phyloP scores from a whole-genome alignment of 352 stramenopile genomes.

The Phytophthora pisi region DNA sequence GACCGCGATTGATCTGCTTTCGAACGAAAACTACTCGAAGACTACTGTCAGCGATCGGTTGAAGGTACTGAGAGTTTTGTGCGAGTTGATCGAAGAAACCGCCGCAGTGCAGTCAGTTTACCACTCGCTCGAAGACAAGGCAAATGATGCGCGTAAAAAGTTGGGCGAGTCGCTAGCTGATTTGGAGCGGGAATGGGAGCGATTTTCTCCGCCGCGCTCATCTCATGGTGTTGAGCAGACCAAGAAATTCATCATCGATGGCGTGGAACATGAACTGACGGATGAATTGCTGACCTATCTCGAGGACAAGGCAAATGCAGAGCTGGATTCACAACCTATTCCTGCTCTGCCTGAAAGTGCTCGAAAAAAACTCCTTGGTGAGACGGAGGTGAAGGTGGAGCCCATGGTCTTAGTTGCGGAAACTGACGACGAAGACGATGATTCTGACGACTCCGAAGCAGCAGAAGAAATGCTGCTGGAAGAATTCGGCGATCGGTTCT shows the following conservation, averaged over 20 bases:
- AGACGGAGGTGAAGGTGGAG: slow-evolving; percentile 18
- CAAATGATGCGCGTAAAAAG: slow-evolving; percentile 59
- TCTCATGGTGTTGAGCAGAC: slow-evolving; percentile 62
- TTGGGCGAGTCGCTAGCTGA: slow-evolving; percentile 65
- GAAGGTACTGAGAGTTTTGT: slow-evolving; percentile 62
- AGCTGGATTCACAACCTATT: slow-evolving; percentile 57
- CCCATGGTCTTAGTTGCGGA: slow-evolving; percentile 7
- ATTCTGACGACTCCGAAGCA: slow-evolving; percentile 40
- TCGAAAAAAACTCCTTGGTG: slow-evolving; percentile 31
- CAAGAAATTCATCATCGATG: slow-evolving; percentile 76
- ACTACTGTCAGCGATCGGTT: slow-evolving; percentile 59
- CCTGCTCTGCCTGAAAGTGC: slow-evolving; percentile 52
- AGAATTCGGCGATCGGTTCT: slow-evolving; percentile 61
- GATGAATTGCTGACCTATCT: slow-evolving; percentile 75
- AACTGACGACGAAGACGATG: slow-evolving; percentile 35
- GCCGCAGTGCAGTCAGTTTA: slow-evolving; percentile 65
- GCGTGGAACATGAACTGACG: slow-evolving; percentile 69
- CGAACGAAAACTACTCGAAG: slow-evolving; percentile 71
- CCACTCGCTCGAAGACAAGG: slow-evolving; percentile 66
- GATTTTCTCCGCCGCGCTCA: slow-evolving; percentile 50
- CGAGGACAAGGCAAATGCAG: slow-evolving; percentile 64
- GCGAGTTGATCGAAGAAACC: slow-evolving; percentile 67
- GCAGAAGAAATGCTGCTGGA: slow-evolving; percentile 61
- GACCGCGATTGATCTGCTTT: slow-evolving; percentile 65
- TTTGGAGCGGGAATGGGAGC: slow-evolving; percentile 62